Evolutionary conservation across 495 filamentous ascomycete genomes (phyloP), one percentile per base, ranked within the genome.

Genomic region (Rostrohypoxylon terebratum): DNA sequence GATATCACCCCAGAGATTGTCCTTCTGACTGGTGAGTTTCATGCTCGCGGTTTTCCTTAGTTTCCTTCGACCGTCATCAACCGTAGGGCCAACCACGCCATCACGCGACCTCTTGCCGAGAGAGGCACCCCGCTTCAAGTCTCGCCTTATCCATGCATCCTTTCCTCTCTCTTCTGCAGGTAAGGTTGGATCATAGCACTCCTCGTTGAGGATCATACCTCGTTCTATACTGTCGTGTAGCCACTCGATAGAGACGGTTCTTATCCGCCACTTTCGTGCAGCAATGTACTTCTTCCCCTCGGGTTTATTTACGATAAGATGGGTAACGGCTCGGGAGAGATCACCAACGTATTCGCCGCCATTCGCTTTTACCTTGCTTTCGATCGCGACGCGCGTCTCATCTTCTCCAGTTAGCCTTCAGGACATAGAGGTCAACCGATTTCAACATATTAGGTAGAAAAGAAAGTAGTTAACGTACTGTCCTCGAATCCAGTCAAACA

Each of bases 401-500:
- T 88, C 92, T 94, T 68, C n/a, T 18, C 40, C 20, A 34, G 69
- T 74, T n/a, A 77, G 77, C 36, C 28, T 63, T 53, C 1, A 28
- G 50, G 42, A 20, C 23, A 16, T 36, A 31, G 21, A 23, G 63
- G 40, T 45, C 28, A 28, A 28, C 28, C 28, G 28, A 3, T 5
- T 3, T 1, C 6, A 3, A 21, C 28, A 25, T 4, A 4, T 7
- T 28, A 34, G 20, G 13, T 25, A 38, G 18, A 7, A 21, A 34
- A 33, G 28, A n/a, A 34, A 33, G 28, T 18, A 45, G 18, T 42
- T 6, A 45, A 83, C 90, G 78, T 83, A 94, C 92, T 79, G 75
- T 98, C 91, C 28, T 94, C 89, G 73, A 98, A 96, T 1, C 96
- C 96, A 3, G 96, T 98, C 69, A 97, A 85, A 74, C 93, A 97